Base-by-base conservation (phyloP, 495 filamentous ascomycete species). In the Cercophora scortea region DNA sequence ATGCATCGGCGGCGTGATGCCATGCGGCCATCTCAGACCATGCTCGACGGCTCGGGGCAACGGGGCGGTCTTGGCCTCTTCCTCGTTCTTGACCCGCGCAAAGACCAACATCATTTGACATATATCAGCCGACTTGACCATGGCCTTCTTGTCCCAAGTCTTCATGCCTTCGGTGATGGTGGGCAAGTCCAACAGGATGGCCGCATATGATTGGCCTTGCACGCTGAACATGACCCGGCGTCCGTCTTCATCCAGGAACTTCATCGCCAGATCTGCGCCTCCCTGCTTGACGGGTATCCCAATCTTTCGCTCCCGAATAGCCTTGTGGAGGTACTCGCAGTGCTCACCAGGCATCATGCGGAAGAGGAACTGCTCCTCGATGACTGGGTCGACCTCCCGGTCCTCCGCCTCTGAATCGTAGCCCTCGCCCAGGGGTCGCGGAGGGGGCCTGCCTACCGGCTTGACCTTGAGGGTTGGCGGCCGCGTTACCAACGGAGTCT, bases 321-420 rank as follows among this genome's bases (percentile, higher is more conserved):
- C 80, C 34, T 82, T 71, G 0, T 82, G 81, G 4, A 98, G 67
- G 55, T 87, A 85, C 4, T 97, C 90, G 66, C 87, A 89, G 62
- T 96, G 87, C 4, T 82, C 78, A 1, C 90, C 90, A 1, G 89
- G 89, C 43, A 80, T 60, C 86, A 96, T 95, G 50, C 93, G 88
- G 33, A 97, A 68, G 8, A 98, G 80, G 47, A 96, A 88, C 54
- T 92, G 82, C 56, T 90, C 83, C 64, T 96, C 90, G 54, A 93
- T 89, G 0, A 83, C 71, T 0, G 93, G 93, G 61, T 98, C 93
- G 3, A 73, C 61, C 66, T 98, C 93, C 7, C 83, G 81, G 60
- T 97, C 93, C 16, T 88, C 90, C 2, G 90, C 88, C 67, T 97
- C 93, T n/a, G 89, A 95, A 65, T 98, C 93, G 67, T 97, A 98